Evolutionary conservation across 495 filamentous ascomycete species (phyloP), one percentile per base, ranked within the genome.

Genomic region (Penicillium paxilli): DNA sequence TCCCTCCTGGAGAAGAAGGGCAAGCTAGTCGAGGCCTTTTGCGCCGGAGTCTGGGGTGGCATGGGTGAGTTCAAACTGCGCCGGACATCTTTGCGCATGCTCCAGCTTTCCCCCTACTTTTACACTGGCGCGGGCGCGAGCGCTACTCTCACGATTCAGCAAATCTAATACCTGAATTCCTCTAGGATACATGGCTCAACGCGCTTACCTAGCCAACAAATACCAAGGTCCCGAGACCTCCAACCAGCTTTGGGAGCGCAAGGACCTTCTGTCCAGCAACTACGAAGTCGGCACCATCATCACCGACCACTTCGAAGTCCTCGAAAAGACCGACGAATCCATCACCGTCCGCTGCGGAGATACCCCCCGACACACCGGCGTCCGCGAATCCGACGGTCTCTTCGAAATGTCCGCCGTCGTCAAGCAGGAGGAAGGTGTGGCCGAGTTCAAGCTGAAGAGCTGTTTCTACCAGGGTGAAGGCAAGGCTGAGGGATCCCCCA

Each of bases 261-360:
- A 73, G 6, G 80, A 85, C 32, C 75, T 91, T 1, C 60, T 74
- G 19, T 44, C 59, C 16, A 80, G 74, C 24, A 72, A 54, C 28
- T 91, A 87, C 65, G 77, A 84, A 22, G 69, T 79, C 32, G 87
- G 87, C 22, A 86, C 87, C 19, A 65, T 80, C 24, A 80, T 90
- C 59, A 87, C 84, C 22, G 87, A 91, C 63, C 87, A 91, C 68
- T 90, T 91, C 66, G 85, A 91, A 67, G 87, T 91, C 0, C 69
- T 91, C 2, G 81, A 83, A 53, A 86, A 87, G 66, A 82, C 78
- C 16, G 73, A 81, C 7, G 79, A 79, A 22, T 72, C 75, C 24
- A 86, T 90, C 40, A 65, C 80, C 5, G 78, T 90, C 24, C 82
- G 88, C 16, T 86, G 84, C 61, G 88, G 87, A 21, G 87, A 85